Conservation (phyloP, 192 early-diverging fungal species). For the Rhizoclosmatium sp. region DNA sequence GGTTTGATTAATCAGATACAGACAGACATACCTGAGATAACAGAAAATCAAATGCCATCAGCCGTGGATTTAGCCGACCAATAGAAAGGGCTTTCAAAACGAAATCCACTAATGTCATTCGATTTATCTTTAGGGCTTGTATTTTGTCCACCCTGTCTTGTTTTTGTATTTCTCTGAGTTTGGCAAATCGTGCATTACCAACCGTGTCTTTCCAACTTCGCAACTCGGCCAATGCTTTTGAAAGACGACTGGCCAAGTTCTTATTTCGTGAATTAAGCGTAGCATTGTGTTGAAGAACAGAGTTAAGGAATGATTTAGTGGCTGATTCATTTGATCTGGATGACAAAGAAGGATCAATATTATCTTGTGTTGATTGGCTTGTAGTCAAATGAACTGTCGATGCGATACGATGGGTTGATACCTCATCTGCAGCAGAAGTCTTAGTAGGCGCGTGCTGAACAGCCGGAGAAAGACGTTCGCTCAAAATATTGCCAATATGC, state of each 20-base stretch:
- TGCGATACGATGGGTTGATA: neutral
- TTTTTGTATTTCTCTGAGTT: neutral
- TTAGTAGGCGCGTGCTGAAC: neutral
- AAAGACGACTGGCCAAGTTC: neutral
- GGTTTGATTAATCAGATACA: neutral
- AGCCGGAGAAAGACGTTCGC: no score
- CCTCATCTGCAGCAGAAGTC: neutral
- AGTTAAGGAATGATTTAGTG: no score
- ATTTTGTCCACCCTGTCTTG: neutral
- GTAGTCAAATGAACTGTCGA: no score
- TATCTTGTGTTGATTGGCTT: no score
- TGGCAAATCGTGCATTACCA: neutral
- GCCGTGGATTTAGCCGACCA: neutral
- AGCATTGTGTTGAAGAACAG: no score
- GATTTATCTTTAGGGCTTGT: neutral
- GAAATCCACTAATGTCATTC: neutral
- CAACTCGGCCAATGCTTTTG: neutral
- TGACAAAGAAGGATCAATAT: no score
- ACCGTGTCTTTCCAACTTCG: neutral
- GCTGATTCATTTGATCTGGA: no score
- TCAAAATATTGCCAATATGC: no score
- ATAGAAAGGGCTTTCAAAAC: neutral
- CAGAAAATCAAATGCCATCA: constrained; percentile 3
- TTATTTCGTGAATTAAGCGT: no score
- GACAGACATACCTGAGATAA: constrained; percentile 5